These are phyloP conservation scores for Acacia acuminata DNA, from an alignment of 306 rosid species.

Conservation along the genomic window DNA sequence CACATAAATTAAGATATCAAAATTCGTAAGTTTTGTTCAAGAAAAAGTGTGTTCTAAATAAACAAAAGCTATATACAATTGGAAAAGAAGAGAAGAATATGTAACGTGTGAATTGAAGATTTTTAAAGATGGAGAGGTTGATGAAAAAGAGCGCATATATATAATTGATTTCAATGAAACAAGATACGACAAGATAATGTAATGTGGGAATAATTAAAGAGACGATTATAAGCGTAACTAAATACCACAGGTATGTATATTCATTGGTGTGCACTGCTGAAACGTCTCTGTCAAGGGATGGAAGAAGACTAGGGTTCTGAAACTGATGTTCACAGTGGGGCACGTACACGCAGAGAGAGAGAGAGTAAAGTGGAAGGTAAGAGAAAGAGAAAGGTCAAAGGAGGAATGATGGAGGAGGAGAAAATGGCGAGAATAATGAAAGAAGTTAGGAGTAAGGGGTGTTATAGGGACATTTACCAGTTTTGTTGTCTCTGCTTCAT, in stretches of 20 bases:
- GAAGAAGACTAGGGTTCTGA: neutral
- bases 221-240: neutral
- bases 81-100: neutral
- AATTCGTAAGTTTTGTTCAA: too few relatives aligned
- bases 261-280: neutral
- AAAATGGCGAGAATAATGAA: constrained; percentile 37
- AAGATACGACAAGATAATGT: neutral
- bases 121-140: neutral
- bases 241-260: neutral
- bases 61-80: neutral
- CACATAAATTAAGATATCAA: neutral
- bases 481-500: constrained; percentile 25
- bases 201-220: neutral
- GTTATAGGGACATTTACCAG: constrained; percentile 38
- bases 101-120: neutral
- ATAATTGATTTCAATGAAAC: neutral
- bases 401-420: constrained; percentile 43
- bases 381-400: constrained; percentile 25
- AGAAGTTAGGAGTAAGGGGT: neutral
- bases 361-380: neutral
- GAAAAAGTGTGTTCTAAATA: too few relatives aligned
- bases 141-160: neutral
- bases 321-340: neutral
- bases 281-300: neutral
- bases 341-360: neutral